Evolutionary conservation across 148 eudicot species (phyloP).

Genomic region (Amaranthus cruentus): DNA sequence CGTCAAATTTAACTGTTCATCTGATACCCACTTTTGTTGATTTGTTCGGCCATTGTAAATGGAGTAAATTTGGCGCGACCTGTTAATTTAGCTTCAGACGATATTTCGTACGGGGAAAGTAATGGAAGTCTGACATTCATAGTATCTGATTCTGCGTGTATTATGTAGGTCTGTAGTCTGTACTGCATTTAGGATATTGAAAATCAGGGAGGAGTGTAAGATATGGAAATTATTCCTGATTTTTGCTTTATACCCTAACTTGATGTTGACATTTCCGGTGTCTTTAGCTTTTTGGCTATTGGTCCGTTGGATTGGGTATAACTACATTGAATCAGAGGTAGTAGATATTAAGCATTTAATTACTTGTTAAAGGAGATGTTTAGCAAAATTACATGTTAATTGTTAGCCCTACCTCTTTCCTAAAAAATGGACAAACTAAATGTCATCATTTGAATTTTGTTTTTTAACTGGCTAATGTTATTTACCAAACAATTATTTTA

Average conservation of each 20-base stretch:
- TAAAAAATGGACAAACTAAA: too few species aligned
- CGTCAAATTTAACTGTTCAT: background rate
- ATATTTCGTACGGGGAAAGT: slow-evolving; percentile 2
- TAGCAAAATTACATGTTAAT: too few species aligned
- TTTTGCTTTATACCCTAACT: background rate
- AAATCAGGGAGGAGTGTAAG: background rate
- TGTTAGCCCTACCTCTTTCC: too few species aligned
- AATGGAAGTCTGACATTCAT: background rate
- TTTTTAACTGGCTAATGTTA: too few species aligned
- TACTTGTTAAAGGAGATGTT: too few species aligned
- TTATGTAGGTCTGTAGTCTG: background rate
- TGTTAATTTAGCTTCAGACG: background rate
- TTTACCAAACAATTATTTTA: too few species aligned
- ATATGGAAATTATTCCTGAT: background rate
- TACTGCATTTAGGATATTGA: background rate
- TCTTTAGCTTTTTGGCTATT: too few species aligned
- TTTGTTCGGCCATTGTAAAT: background rate
- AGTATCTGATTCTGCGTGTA: slow-evolving; percentile 21
- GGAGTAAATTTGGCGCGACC: background rate
- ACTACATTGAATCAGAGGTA: too few species aligned
- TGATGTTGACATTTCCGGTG: background rate
- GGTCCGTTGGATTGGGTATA: too few species aligned
- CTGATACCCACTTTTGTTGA: background rate
- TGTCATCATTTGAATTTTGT: too few species aligned
- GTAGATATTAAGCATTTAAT: too few species aligned